phyloP scores from a whole-genome alignment of 1,284 basidiomycete genomes.

The Boletus semigastroideus region DNA sequence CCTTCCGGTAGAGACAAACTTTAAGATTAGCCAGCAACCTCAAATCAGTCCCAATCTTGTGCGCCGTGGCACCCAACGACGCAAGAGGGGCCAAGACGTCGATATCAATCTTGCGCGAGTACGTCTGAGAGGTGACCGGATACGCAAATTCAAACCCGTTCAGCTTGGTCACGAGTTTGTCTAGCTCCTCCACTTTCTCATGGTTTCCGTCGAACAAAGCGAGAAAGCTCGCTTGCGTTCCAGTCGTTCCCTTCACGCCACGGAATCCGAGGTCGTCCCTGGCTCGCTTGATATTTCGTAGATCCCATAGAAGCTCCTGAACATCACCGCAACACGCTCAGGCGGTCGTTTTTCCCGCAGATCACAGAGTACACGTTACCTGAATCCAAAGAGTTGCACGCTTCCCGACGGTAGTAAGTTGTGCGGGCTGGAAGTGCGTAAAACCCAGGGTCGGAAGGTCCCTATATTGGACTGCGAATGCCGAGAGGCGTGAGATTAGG shows the following conservation, averaged over 20 bases:
- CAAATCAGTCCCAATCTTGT: constrained; percentile 98
- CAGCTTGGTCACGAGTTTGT: constrained; percentile 85
- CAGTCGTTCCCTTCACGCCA: constrained; percentile 98
- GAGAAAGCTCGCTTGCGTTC: constrained; percentile 96
- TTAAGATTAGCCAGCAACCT: constrained; percentile 92
- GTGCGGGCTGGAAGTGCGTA: constrained; percentile 99
- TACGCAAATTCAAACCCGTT: constrained; percentile 94
- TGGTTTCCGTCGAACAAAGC: constrained; percentile 95
- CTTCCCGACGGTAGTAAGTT: constrained; percentile 99
- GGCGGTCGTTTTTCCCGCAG: background rate
- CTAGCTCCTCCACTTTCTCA: constrained; percentile 91
- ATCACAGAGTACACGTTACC: constrained; percentile 38
- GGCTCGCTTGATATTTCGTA: constrained; percentile 90
- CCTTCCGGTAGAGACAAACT: constrained; percentile 34
- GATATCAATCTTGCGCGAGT: constrained; percentile 96
- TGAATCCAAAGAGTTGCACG: constrained; percentile 98
- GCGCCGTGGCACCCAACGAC: constrained; percentile 91
- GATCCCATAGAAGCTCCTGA: constrained; percentile 94
- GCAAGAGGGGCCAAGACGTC: constrained; percentile 91
- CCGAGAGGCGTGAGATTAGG: constrained; percentile 85
- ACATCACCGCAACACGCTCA: background rate
- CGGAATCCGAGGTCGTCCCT: constrained; percentile 95
- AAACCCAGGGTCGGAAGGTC: constrained; percentile 91
- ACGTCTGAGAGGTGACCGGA: constrained; percentile 98
- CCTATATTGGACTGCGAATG: constrained; percentile 74